Conservation (phyloP, 768 basidiomycete species). For the Amanita jacksonii region DNA sequence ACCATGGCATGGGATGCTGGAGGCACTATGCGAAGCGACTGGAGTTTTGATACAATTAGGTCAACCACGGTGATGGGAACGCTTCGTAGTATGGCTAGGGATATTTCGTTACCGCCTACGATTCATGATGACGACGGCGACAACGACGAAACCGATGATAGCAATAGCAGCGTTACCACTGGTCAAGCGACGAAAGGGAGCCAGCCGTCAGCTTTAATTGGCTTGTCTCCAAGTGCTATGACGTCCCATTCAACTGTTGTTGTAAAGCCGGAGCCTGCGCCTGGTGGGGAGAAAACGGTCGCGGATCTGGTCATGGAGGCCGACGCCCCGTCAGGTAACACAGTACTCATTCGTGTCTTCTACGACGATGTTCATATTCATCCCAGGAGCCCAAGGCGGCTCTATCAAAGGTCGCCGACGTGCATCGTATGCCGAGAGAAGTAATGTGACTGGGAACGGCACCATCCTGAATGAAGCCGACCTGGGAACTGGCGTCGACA, state of each 20-base stretch:
- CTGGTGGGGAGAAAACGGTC: slow-evolving; percentile 10
- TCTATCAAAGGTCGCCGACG: slow-evolving; percentile 55
- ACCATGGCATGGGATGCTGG: slow-evolving; percentile 59
- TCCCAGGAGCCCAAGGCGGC: slow-evolving; percentile 58
- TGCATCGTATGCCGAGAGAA: slow-evolving; percentile 73
- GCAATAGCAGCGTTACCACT: slow-evolving; percentile 46
- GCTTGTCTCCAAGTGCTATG: slow-evolving; percentile 40
- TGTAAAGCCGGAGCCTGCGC: slow-evolving; percentile 40
- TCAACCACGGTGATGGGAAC: slow-evolving; percentile 69
- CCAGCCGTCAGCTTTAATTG: slow-evolving; percentile 30
- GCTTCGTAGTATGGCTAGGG: slow-evolving; percentile 62
- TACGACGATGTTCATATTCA: background rate
- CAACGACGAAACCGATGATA: slow-evolving; percentile 34
- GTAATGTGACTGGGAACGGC: slow-evolving; percentile 49
- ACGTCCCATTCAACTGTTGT: slow-evolving; percentile 67
- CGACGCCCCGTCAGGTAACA: slow-evolving; percentile 34
- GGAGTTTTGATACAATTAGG: slow-evolving; percentile 90
- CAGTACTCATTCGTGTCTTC: slow-evolving; percentile 21
- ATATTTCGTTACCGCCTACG: slow-evolving; percentile 40
- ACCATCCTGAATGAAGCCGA: slow-evolving; percentile 75
- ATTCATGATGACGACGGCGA: slow-evolving; percentile 54
- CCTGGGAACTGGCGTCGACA: slow-evolving; percentile 80
- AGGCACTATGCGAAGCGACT: slow-evolving; percentile 80
- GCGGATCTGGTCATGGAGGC: background rate
- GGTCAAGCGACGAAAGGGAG: slow-evolving; percentile 57